Conservation (phyloP, 306 rosid genomes). For the Erythrophleum fordii region DNA sequence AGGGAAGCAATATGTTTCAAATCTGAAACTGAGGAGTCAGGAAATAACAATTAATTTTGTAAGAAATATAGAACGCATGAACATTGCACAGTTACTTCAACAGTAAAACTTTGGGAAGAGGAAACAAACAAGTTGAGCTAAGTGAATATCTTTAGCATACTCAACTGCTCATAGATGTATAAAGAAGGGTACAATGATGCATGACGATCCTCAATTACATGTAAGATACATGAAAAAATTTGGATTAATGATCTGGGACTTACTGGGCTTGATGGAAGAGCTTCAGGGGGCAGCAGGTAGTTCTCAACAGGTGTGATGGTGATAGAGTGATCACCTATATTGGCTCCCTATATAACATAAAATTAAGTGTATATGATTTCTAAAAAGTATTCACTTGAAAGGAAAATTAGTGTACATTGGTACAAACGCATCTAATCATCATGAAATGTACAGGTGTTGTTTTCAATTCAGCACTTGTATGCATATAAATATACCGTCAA, state of each 20-base stretch:
- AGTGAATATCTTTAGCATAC: constrained; percentile 1
- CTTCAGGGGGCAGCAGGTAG: constrained; percentile 82
- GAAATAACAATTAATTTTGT: no score
- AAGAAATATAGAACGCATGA: background rate
- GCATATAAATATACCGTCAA: constrained; percentile 60
- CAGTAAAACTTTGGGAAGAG: background rate
- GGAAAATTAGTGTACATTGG: background rate
- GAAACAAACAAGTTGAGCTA: constrained; percentile 3
- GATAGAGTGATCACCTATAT: constrained; percentile 62
- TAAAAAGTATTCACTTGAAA: constrained; percentile 7
- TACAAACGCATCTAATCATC: background rate
- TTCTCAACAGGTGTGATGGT: constrained; percentile 65
- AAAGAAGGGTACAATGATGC: constrained; percentile 11
- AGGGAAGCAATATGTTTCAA: constrained; percentile 31
- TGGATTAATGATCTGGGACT: constrained; percentile 32
- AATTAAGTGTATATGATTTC: constrained; percentile 1
- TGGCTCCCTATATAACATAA: constrained; percentile 62
- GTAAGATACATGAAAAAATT: constrained; percentile 9
- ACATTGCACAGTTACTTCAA: background rate
- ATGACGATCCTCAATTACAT: background rate
- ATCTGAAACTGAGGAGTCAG: background rate
- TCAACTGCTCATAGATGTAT: constrained; percentile 14
- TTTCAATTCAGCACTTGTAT: constrained; percentile 7
- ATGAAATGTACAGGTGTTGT: background rate
- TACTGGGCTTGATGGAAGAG: constrained; percentile 61